Evolutionary conservation across 352 stramenopile genomes (phyloP), one percentile per base, ranked within the genome.

Genomic region (Pythium scleroteichum): DNA sequence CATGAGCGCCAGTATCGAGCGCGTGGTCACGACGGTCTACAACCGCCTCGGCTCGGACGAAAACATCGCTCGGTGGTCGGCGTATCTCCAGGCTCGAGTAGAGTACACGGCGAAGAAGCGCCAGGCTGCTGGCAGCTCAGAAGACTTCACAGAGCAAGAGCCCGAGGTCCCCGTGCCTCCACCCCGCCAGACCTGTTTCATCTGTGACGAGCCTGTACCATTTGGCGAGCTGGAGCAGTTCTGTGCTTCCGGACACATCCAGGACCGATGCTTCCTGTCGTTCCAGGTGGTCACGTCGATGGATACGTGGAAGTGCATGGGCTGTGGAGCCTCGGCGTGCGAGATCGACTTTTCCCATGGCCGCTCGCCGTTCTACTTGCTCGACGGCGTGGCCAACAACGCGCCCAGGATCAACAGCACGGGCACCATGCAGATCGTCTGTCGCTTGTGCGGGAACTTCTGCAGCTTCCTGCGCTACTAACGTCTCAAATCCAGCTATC

Each of bases 241-340:
- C 17, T 94, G 85, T 52, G 69, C 72, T 24, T 73, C 76, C 3
- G 73, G 78, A 4, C 85, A 94, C 59, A 63, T 72, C n/a, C 65
- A 90, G 45, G 82, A 92, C 41, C 73, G 85, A 13, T 92, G 85
- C 49, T 94, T 92, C 39, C 57, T 92, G 20, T 92, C 81, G 27
- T 92, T 92, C 39, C 74, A 77, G 52, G 77, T 76, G 10, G 71
- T 94, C 23, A 57, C 75, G 23, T 75, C 76, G 2, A 85, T 88
- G 71, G 79, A 89, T 48, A 71, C 79, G 39, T 94, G 82, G 82
- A 92, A 92, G 50, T 94, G 85, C 63, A 83, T 91, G 78, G 80
- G 82, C 39, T 94, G 85, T 38, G 81, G 79, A 10, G 79, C 75
- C 5, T 78, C 72, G 19, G 85, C 85, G 24, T 76, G 75, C 38